Evolutionary conservation across 1,139 yeast species (phyloP).

Genomic region (Entelexis sorbosivorans): DNA sequence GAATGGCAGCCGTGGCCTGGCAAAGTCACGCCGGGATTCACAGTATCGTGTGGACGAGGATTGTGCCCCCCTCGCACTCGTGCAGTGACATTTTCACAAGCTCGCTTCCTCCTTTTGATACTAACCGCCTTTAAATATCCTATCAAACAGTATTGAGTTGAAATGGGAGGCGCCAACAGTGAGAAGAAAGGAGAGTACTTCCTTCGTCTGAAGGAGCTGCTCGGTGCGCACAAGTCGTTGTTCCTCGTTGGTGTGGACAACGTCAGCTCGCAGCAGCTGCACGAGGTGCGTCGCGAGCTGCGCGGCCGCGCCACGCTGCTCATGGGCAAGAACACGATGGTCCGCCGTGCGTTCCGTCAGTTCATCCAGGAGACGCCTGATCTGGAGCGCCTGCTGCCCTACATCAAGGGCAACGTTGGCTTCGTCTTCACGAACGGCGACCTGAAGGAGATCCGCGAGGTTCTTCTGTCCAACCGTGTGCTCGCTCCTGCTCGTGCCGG

Average conservation of each 20-base stretch:
- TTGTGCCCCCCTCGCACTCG: not conserved
- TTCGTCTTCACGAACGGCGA: slow-evolving; percentile 97
- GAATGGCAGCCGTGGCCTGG: not conserved
- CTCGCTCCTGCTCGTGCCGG: slow-evolving; percentile 99
- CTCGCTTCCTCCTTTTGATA: not conserved
- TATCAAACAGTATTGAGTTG: slow-evolving; percentile 55
- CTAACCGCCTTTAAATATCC: slow-evolving; percentile 58
- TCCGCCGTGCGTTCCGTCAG: slow-evolving; percentile 98
- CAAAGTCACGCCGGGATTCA: not conserved
- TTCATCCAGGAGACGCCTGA: slow-evolving; percentile 91
- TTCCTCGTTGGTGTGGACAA: slow-evolving; percentile 99
- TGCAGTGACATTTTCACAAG: not conserved
- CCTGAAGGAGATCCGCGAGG: slow-evolving; percentile 84
- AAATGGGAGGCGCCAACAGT: slow-evolving; percentile 86
- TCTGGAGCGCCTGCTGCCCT: slow-evolving; percentile 88
- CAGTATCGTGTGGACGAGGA: not conserved
- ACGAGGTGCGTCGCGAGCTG: slow-evolving; percentile 94
- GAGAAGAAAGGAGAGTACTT: slow-evolving; percentile 95
- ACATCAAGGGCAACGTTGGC: slow-evolving; percentile 96
- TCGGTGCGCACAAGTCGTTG: slow-evolving; percentile 95
- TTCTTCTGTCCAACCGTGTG: slow-evolving; percentile 80
- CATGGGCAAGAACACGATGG: slow-evolving; percentile 99
- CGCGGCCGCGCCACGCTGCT: slow-evolving; percentile 91
- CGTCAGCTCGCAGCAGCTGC: slow-evolving; percentile 99
- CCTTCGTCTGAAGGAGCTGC: slow-evolving; percentile 84